These are phyloP conservation scores for Trichosporon sp. DNA, from an alignment of 1,284 basidiomycete species.

Conservation along the genomic window DNA sequence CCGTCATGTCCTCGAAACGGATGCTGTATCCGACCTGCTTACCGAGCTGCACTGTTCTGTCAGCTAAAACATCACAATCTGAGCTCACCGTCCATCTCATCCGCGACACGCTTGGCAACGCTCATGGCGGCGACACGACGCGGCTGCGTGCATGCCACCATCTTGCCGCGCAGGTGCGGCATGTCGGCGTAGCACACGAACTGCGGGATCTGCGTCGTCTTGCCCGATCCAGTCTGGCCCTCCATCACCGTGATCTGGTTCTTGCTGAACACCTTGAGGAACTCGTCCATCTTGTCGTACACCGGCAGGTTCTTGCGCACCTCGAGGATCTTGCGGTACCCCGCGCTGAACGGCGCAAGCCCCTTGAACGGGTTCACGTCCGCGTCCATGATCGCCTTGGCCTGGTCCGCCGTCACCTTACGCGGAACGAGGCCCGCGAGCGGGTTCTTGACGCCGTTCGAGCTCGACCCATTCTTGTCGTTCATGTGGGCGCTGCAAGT, in stretches of 20 bases:
- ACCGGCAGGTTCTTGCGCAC: slow-evolving; percentile 85
- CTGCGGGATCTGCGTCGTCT: slow-evolving; percentile 98
- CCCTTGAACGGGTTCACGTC: slow-evolving; percentile 87
- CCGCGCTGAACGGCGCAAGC: slow-evolving; percentile 61
- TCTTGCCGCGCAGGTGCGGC: slow-evolving; percentile 77
- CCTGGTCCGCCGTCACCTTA: slow-evolving; percentile 68
- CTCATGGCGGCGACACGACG: slow-evolving; percentile 96
- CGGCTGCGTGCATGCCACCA: slow-evolving; percentile 97
- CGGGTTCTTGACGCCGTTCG: slow-evolving; percentile 51
- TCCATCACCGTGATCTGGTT: slow-evolving; percentile 94
- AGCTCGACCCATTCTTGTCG: slow-evolving; percentile 8
- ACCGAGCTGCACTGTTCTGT: slow-evolving; percentile 68
- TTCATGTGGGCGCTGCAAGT: slow-evolving; percentile 29
- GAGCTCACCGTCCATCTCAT: slow-evolving; percentile 87
- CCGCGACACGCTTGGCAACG: slow-evolving; percentile 96
- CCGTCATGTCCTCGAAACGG: slow-evolving; percentile 98
- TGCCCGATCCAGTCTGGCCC: slow-evolving; percentile 96
- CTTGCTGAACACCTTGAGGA: slow-evolving; percentile 74
- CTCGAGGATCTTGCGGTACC: slow-evolving; percentile 83
- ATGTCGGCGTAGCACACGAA: slow-evolving; percentile 92
- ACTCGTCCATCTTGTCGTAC: slow-evolving; percentile 87
- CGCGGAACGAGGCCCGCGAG: slow-evolving; percentile 74
- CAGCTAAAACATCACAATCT: not conserved
- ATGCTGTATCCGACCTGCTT: slow-evolving; percentile 97
- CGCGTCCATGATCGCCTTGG: slow-evolving; percentile 69